Evolutionary conservation across 306 rosid genomes (phyloP).

Genomic region (Prinsepia uniflora): DNA sequence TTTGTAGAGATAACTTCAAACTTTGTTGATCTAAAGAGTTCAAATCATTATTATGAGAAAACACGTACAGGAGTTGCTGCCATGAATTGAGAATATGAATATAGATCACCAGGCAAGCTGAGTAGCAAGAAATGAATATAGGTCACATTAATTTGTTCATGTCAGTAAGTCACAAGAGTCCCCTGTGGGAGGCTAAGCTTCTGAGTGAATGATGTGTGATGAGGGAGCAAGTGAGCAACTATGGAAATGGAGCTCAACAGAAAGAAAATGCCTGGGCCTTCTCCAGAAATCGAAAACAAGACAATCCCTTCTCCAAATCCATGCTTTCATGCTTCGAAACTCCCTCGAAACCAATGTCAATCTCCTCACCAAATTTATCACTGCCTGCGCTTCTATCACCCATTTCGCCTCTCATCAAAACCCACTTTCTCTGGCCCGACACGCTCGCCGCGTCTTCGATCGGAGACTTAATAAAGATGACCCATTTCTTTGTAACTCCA

Average conservation of each 20-base stretch:
- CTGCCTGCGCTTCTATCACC: constrained; percentile 38
- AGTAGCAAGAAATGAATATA: too few species aligned
- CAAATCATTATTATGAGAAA: too few species aligned
- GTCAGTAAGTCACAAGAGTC: too few species aligned
- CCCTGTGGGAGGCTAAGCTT: neutral
- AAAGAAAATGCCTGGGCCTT: constrained; percentile 51
- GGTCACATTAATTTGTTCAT: too few species aligned
- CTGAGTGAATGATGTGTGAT: constrained; percentile 6
- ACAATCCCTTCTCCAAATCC: constrained; percentile 49
- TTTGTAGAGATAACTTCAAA: too few species aligned
- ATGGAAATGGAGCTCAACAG: constrained; percentile 58
- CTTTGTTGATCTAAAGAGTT: too few species aligned
- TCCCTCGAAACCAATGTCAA: constrained; percentile 52
- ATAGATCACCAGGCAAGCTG: too few species aligned
- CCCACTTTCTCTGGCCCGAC: constrained; percentile 28
- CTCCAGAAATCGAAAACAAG: constrained; percentile 38
- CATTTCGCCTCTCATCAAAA: neutral
- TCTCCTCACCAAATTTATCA: constrained; percentile 61
- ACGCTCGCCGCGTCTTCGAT: constrained; percentile 58
- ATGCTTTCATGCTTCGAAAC: constrained; percentile 59
- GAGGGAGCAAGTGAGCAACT: constrained; percentile 26
- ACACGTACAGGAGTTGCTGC: too few species aligned
- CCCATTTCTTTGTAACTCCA: constrained; percentile 51
- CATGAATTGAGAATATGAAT: too few species aligned
- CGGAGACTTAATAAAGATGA: constrained; percentile 30